Evolutionary conservation across 2,329 filamentous ascomycete species (phyloP).

Genomic region (Xylariaceae sp.): DNA sequence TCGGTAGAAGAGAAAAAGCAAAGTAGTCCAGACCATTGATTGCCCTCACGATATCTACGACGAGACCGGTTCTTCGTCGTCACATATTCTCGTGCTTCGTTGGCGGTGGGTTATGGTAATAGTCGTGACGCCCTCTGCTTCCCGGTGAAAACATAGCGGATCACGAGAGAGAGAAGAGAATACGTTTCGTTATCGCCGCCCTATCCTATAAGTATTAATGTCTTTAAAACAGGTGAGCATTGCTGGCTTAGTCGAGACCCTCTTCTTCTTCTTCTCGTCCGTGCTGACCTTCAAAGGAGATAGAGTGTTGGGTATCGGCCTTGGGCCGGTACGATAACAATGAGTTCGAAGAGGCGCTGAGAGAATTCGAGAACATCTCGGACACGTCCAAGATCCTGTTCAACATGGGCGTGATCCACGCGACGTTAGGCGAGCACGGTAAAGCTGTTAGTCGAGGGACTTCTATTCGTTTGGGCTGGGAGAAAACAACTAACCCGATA

Average conservation of each 20-base stretch:
- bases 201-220: slow-evolving; percentile 24
- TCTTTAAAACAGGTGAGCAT: slow-evolving; percentile 33
- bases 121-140: slow-evolving; percentile 25
- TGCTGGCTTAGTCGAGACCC: not conserved
- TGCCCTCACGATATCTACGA: slow-evolving; percentile 12
- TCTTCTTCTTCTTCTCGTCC: not conserved
- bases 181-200: not conserved
- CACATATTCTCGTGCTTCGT: too few species aligned
- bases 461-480: not conserved
- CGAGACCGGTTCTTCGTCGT: not conserved
- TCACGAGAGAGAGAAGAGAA: not conserved
- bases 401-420: slow-evolving; percentile 97
- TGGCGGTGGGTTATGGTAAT: slow-evolving; percentile 17
- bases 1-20: not conserved
- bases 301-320: slow-evolving; percentile 95
- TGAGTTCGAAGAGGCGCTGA: slow-evolving; percentile 86
- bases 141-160: slow-evolving; percentile 25
- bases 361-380: slow-evolving; percentile 76
- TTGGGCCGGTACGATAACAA: slow-evolving; percentile 92
- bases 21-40: slow-evolving; percentile 5
- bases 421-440: slow-evolving; percentile 90
- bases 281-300: slow-evolving; percentile 60
- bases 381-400: slow-evolving; percentile 98
- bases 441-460: slow-evolving; percentile 66
- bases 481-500: slow-evolving; percentile 12